Conservation (phyloP, 2,329 filamentous ascomycete genomes). For the Alternaria burnsii region DNA sequence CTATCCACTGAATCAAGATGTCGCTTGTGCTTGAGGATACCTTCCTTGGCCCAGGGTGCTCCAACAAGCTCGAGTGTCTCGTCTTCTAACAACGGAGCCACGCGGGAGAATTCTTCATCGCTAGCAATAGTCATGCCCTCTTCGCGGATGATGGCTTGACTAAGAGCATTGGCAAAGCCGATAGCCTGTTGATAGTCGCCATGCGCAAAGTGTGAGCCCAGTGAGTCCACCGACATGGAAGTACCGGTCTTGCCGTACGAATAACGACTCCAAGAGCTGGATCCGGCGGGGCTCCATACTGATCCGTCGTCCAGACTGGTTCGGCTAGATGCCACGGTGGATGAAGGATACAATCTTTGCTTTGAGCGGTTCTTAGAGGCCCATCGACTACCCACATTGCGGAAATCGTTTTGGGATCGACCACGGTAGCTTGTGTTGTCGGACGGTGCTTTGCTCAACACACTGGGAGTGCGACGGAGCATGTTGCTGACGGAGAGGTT, state of each 20-base stretch:
- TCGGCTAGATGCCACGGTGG: slow-evolving; percentile 85
- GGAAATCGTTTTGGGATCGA: slow-evolving; percentile 69
- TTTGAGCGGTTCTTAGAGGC: slow-evolving; percentile 85
- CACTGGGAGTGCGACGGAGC: slow-evolving; percentile 86
- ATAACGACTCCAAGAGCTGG: slow-evolving; percentile 95
- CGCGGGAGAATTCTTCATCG: slow-evolving; percentile 66
- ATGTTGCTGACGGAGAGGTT: slow-evolving; percentile 75
- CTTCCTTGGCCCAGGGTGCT: slow-evolving; percentile 98
- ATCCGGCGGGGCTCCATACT: slow-evolving; percentile 88
- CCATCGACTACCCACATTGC: slow-evolving; percentile 75
- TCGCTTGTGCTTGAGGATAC: slow-evolving; percentile 94
- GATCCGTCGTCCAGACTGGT: slow-evolving; percentile 95
- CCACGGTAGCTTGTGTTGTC: slow-evolving; percentile 79
- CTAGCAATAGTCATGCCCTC: slow-evolving; percentile 68
- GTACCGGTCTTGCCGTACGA: slow-evolving; percentile 90
- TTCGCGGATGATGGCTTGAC: slow-evolving; percentile 94
- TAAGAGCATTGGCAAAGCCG: slow-evolving; percentile 95
- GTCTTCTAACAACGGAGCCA: slow-evolving; percentile 80
- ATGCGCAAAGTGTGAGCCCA: slow-evolving; percentile 77
- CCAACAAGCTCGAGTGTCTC: slow-evolving; percentile 90
- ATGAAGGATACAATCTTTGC: slow-evolving; percentile 76
- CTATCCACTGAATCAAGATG: slow-evolving; percentile 91
- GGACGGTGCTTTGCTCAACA: slow-evolving; percentile 91
- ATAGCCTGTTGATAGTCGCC: slow-evolving; percentile 95
- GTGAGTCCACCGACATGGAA: slow-evolving; percentile 90